These are phyloP conservation scores for Blastobotrys proliferans DNA, from an alignment of 1,139 yeast genomes.

Conservation along the genomic window DNA sequence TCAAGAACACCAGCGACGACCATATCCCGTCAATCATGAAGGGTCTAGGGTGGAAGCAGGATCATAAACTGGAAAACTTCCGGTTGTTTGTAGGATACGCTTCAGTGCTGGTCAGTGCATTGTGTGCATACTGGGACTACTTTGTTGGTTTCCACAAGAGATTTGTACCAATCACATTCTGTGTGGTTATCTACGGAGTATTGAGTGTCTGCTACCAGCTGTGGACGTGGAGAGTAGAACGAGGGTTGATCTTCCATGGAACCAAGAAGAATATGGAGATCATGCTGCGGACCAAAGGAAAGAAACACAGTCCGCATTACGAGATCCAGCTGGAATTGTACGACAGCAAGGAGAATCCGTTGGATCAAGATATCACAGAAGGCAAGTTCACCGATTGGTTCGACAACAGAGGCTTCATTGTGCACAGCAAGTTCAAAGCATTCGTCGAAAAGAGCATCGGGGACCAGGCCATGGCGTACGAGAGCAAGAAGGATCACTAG, in stretches of 20 bases:
- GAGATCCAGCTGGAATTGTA: constrained; percentile 34
- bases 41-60: constrained; percentile 59
- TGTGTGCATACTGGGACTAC: constrained; percentile 64
- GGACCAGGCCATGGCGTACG: neutral
- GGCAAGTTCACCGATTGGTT: constrained; percentile 27
- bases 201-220: constrained; percentile 48
- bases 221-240: constrained; percentile 49
- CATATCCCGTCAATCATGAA: constrained; percentile 38
- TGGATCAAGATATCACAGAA: constrained; percentile 10
- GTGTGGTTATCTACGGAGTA: constrained; percentile 48
- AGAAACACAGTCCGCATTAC: constrained; percentile 46
- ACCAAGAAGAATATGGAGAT: constrained; percentile 31
- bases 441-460: constrained; percentile 15
- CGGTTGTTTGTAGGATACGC: constrained; percentile 66
- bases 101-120: constrained; percentile 63
- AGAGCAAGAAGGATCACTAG: constrained; percentile 11
- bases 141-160: constrained; percentile 46
- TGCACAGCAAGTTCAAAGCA: constrained; percentile 22
- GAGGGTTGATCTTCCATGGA: constrained; percentile 61
- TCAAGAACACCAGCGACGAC: constrained; percentile 36
- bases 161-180: constrained; percentile 39
- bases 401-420: constrained; percentile 29
- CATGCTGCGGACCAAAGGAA: constrained; percentile 30
- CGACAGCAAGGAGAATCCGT: constrained; percentile 27
- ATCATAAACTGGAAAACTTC: constrained; percentile 53